Base-by-base conservation (phyloP, 176 grass and related monocot species). In the Elymus sibiricus region DNA sequence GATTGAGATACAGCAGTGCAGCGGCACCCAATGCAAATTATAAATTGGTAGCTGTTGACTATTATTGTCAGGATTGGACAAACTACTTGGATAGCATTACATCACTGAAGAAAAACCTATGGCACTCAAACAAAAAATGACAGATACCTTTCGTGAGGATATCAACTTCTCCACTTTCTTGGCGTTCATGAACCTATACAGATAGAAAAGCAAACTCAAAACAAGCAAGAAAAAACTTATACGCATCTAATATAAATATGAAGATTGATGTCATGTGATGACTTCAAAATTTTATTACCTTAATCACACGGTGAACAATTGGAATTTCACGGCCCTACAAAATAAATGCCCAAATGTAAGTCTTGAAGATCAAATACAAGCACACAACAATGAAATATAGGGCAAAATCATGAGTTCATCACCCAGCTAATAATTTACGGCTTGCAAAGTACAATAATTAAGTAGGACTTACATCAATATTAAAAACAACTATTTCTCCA, bases 401-500 rank as follows among this genome's bases (percentile, higher is more conserved):
- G 64, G 8, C 13, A 85, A 81, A 46, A 2, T 27, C 15, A 31
- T 75, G 22, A 43, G 59, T 34, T 85, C 22, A 34, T 1, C 34
- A 81, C 58, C 65, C 25, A 68, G 14, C 21, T n/a, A 46, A 1
- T 44, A 85, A 59, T 72, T 79, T 55, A 25, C 22, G 42, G 25
- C 31, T 63, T 40, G 13, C 13, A 40, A 69, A 71, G 53, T 49
- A 63, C 10, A 27, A 76, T 55, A 26, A 15, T 85, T 19, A 26
- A 62, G 19, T 39, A 86, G 25, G 39, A 90, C 85, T 90, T 86
- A 94, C 93, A 86, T 90, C 90, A 39, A 92, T 68, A 71, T 94
- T 92, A 81, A 94, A 94, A 70, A 94, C 93, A 89, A 92, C 93
- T 80, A 92, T 94, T 94, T 94, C 93, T 80, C 93, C 90, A 9